Evolutionary conservation across 345 rosid genomes (phyloP).

Genomic region (Iberis pinnata): DNA sequence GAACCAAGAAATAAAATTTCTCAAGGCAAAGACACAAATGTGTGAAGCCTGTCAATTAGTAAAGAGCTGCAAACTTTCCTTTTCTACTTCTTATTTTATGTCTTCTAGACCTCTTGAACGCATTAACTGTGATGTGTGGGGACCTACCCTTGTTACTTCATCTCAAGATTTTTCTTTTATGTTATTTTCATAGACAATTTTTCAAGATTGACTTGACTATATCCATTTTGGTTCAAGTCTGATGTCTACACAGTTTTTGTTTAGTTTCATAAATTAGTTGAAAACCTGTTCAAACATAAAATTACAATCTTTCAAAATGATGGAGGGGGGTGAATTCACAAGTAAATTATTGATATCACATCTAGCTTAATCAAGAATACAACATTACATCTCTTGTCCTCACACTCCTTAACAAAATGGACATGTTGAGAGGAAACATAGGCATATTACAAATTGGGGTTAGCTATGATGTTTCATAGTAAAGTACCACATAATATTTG

Average conservation of each 20-base stretch:
- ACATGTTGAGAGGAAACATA: neutral
- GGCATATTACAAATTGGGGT: neutral
- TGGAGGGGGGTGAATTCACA: no score
- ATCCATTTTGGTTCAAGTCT: neutral
- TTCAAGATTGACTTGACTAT: neutral
- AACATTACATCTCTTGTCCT: neutral
- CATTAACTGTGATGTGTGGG: neutral
- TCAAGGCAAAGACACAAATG: neutral
- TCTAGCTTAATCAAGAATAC: neutral
- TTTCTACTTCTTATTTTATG: neutral
- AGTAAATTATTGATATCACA: no score
- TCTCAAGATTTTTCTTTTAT: neutral
- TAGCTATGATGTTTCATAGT: neutral
- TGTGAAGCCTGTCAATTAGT: neutral
- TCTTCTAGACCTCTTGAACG: neutral
- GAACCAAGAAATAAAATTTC: no score
- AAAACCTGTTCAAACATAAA: no score
- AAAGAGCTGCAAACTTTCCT: neutral
- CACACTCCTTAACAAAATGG: neutral
- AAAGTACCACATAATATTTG: neutral
- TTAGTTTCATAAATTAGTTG: no score
- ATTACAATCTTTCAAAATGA: no score
- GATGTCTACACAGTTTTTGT: no score
- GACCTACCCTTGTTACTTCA: neutral
- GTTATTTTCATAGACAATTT: no score